A percentile compares a stretch with the other conserved stretches of the same genome.
Conservation (phyloP, 495 filamentous ascomycete species). For the Elaphomyces granulatus region DNA sequence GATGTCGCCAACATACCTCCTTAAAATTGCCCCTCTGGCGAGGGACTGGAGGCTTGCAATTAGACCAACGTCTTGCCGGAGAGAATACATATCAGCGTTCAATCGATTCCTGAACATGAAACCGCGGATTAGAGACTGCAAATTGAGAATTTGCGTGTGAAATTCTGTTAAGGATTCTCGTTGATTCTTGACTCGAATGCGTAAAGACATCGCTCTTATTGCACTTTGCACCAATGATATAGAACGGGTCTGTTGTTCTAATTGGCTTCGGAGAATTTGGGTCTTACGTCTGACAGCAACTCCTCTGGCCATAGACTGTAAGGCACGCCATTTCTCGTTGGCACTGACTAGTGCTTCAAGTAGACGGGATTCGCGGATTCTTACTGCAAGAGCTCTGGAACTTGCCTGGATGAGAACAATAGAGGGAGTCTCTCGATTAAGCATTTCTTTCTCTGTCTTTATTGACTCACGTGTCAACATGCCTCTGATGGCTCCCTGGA, state of each 20-base stretch:
- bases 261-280: conserved; percentile 13
- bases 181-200: conserved; percentile 24
- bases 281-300: conserved; percentile 15
- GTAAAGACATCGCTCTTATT: conserved; percentile 18
- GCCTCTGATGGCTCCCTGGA: conserved; percentile 35
- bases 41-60: conserved; percentile 58
- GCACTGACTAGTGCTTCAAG: conserved; percentile 20
- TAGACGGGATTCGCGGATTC: conserved; percentile 17
- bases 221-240: conserved; percentile 23
- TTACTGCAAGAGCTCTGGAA: conserved; percentile 24
- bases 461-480: conserved; percentile 30
- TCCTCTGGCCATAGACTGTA: conserved; percentile 35
- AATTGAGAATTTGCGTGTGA: conserved; percentile 21
- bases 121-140: conserved; percentile 37
- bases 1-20: conserved; percentile 54
- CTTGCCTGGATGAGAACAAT: conserved; percentile 35
- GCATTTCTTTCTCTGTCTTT: conserved; percentile 16
- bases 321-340: conserved; percentile 10
- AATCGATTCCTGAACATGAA: conserved; percentile 28
- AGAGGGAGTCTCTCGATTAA: conserved; percentile 16
- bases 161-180: conserved; percentile 18
- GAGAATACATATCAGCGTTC: conserved; percentile 34
- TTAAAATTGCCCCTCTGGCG: conserved; percentile 58
- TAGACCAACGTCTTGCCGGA: conserved; percentile 41
- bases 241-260: conserved; percentile 17